Conservation (phyloP, 306 rosid species). For the Pterocarpus santalinus region DNA sequence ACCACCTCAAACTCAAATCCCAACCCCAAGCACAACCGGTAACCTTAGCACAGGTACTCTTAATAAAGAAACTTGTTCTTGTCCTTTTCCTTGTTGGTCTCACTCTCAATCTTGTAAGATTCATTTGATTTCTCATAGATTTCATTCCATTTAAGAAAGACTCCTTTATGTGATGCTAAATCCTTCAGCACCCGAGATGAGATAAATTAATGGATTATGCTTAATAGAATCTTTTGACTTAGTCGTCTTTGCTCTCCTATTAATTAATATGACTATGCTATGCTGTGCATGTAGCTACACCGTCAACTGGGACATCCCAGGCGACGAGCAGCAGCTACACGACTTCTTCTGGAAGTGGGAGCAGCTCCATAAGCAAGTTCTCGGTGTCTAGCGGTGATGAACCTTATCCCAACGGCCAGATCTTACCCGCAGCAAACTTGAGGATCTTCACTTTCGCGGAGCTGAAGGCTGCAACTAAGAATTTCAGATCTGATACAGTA, state of each 20-base stretch:
- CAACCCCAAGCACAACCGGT: conserved; percentile 60
- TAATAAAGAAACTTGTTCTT: no score
- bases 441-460: conserved; percentile 78
- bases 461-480: conserved; percentile 77
- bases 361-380: conserved; percentile 65
- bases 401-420: conserved; percentile 66
- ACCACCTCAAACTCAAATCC: conserved; percentile 42
- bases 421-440: conserved; percentile 74
- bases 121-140: neutral
- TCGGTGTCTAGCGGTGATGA: conserved; percentile 67
- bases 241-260: neutral
- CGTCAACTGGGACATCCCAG: conserved; percentile 60
- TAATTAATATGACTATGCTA: neutral
- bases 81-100: no score
- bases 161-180: neutral
- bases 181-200: no score
- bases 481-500: conserved; percentile 77
- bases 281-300: conserved; percentile 14
- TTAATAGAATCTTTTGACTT: neutral
- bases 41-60: conserved; percentile 60
- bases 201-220: no score
- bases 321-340: conserved; percentile 52
- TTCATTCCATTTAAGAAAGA: neutral
- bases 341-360: conserved; percentile 62
- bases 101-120: no score